A percentile compares a stretch with the other conserved stretches of the same genome.
Evolutionary conservation across 2,329 filamentous ascomycete genomes (phyloP).

Genomic region (Colletotrichum sidae): DNA sequence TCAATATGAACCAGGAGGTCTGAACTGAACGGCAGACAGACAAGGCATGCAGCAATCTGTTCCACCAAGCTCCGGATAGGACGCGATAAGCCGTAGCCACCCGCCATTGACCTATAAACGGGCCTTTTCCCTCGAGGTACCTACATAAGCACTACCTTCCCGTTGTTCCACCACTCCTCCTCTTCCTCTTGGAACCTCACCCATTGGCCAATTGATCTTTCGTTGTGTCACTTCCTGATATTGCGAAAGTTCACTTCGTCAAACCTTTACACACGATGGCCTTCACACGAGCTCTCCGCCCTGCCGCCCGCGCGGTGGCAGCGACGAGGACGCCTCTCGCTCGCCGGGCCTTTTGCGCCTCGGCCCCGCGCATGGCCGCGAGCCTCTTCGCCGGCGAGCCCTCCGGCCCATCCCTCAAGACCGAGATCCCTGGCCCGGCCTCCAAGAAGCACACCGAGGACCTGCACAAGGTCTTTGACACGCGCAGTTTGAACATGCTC

Average conservation of each 20-base stretch:
- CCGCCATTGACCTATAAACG: slow-evolving; percentile 34
- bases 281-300: slow-evolving; percentile 34
- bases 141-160: not conserved
- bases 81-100: slow-evolving; percentile 37
- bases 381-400: slow-evolving; percentile 62
- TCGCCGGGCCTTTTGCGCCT: slow-evolving; percentile 31
- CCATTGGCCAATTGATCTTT: slow-evolving; percentile 21
- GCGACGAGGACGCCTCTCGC: slow-evolving; percentile 11
- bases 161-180: not conserved
- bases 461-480: slow-evolving; percentile 85
- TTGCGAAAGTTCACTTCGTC: slow-evolving; percentile 4
- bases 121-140: slow-evolving; percentile 15
- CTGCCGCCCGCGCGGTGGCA: slow-evolving; percentile 27
- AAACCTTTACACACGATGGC: slow-evolving; percentile 26
- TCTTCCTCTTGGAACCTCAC: not conserved
- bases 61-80: slow-evolving; percentile 15
- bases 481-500: slow-evolving; percentile 86
- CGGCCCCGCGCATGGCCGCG: slow-evolving; percentile 34
- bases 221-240: slow-evolving; percentile 22
- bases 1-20: slow-evolving; percentile 25
- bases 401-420: slow-evolving; percentile 63
- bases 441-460: slow-evolving; percentile 76
- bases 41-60: slow-evolving; percentile 8
- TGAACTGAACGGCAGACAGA: slow-evolving; percentile 18
- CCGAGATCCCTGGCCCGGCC: slow-evolving; percentile 80